phyloP scores from a whole-genome alignment of 2,329 filamentous ascomycete genomes.

The Chaetomiaceae sp. region DNA sequence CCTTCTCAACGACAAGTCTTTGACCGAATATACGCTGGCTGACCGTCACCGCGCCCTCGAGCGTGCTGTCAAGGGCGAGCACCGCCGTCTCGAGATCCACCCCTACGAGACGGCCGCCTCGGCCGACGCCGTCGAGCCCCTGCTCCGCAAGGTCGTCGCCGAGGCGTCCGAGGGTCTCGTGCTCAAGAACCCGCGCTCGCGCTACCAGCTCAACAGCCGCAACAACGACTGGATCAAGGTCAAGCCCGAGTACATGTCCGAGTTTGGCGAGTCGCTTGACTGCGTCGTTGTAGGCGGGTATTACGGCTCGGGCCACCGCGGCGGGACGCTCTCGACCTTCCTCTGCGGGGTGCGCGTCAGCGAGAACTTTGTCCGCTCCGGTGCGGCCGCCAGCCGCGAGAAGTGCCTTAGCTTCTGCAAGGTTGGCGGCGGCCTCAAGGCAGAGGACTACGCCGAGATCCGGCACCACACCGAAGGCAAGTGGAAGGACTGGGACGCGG shows the following conservation, averaged over 20 bases:
- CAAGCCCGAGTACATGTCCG: slow-evolving; percentile 96
- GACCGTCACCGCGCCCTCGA: slow-evolving; percentile 74
- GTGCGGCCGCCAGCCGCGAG: slow-evolving; percentile 51
- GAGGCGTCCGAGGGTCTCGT: slow-evolving; percentile 87
- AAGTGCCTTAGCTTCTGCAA: slow-evolving; percentile 95
- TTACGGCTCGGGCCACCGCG: slow-evolving; percentile 80
- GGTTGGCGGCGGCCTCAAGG: slow-evolving; percentile 88
- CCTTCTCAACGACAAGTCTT: slow-evolving; percentile 72
- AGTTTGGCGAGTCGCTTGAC: slow-evolving; percentile 90
- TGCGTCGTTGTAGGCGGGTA: slow-evolving; percentile 88
- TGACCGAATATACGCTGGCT: slow-evolving; percentile 77
- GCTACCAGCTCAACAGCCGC: slow-evolving; percentile 81
- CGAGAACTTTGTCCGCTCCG: slow-evolving; percentile 57
- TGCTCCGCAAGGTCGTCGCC: slow-evolving; percentile 76
- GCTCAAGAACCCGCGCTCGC: slow-evolving; percentile 84
- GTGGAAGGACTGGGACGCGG: slow-evolving; percentile 80
- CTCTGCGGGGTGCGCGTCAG: slow-evolving; percentile 81
- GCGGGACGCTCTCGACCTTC: slow-evolving; percentile 78
- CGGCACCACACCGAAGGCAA: slow-evolving; percentile 83
- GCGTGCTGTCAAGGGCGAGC: slow-evolving; percentile 62
- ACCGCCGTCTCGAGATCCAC: slow-evolving; percentile 80
- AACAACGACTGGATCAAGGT: slow-evolving; percentile 98
- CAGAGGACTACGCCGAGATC: slow-evolving; percentile 78
- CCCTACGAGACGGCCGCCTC: slow-evolving; percentile 61
- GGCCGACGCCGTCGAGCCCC: slow-evolving; percentile 69